These are phyloP conservation scores for Nidularia sp. DNA, from an alignment of 768 basidiomycete genomes.

Conservation along the genomic window DNA sequence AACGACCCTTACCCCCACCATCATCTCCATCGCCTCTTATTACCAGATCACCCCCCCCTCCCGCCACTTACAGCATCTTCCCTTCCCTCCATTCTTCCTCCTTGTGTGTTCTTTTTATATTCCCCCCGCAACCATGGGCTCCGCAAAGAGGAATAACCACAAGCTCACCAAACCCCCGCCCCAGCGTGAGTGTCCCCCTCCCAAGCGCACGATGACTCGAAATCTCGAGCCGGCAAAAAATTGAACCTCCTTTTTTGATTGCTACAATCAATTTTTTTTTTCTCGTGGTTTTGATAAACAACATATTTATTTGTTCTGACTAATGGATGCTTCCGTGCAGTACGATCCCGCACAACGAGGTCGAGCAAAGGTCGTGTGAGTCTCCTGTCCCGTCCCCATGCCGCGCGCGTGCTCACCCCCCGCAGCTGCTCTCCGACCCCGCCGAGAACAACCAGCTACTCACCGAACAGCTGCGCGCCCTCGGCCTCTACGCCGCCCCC, in stretches of 20 bases:
- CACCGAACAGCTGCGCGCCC: slow-evolving; percentile 64
- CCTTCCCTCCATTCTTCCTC: background rate
- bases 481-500: slow-evolving; percentile 84
- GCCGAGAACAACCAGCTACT: slow-evolving; percentile 63
- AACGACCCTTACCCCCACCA: no score
- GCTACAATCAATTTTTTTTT: no score
- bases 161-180: no score
- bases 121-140: background rate
- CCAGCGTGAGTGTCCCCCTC: background rate
- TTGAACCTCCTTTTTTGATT: no score
- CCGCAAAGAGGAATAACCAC: background rate
- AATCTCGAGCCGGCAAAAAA: no score
- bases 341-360: slow-evolving; percentile 55
- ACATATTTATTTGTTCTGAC: no score
- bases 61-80: no score
- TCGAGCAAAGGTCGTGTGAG: slow-evolving; percentile 54
- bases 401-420: slow-evolving; percentile 3
- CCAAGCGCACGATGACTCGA: no score
- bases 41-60: no score
- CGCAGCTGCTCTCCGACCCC: slow-evolving; percentile 50
- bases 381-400: slow-evolving; percentile 1
- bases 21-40: no score
- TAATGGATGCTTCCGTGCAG: slow-evolving; percentile 26
- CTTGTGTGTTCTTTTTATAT: background rate
- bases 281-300: no score